Evolutionary conservation across 2,329 filamentous ascomycete genomes (phyloP).

Genomic region (Ophiobolus disseminans): DNA sequence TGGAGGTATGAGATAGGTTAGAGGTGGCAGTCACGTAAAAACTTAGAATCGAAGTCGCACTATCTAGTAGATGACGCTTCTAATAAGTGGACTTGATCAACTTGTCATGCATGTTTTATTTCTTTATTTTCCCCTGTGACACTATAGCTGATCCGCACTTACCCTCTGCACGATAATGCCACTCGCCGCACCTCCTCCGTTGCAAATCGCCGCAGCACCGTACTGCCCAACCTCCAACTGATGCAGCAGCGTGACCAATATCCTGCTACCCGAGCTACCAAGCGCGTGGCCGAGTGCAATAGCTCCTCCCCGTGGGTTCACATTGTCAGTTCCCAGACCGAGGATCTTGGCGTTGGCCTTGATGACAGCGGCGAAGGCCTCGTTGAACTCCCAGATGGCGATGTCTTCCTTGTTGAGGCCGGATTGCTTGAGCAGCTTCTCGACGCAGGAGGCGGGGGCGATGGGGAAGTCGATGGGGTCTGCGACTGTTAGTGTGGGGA

Average conservation of each 20-base stretch:
- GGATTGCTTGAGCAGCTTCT: constrained; percentile 84
- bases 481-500: constrained; percentile 10
- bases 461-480: constrained; percentile 94
- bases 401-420: constrained; percentile 92
- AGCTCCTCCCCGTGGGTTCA: constrained; percentile 89
- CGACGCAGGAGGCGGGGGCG: constrained; percentile 89
- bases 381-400: constrained; percentile 97
- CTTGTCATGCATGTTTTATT: neutral
- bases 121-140: constrained; percentile 6
- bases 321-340: constrained; percentile 76
- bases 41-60: too few species aligned
- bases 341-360: constrained; percentile 94
- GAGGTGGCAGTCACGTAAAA: too few species aligned
- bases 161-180: constrained; percentile 90
- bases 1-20: too few species aligned
- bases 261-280: constrained; percentile 90
- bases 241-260: constrained; percentile 87
- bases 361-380: constrained; percentile 95
- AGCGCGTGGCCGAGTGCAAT: constrained; percentile 92
- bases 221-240: constrained; percentile 93
- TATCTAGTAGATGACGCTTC: too few species aligned
- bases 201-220: constrained; percentile 94
- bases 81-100: neutral
- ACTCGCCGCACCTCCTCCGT: constrained; percentile 90
- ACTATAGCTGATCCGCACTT: constrained; percentile 30